Conservation (phyloP, 768 basidiomycete genomes). For the Clavaria fumosa region DNA sequence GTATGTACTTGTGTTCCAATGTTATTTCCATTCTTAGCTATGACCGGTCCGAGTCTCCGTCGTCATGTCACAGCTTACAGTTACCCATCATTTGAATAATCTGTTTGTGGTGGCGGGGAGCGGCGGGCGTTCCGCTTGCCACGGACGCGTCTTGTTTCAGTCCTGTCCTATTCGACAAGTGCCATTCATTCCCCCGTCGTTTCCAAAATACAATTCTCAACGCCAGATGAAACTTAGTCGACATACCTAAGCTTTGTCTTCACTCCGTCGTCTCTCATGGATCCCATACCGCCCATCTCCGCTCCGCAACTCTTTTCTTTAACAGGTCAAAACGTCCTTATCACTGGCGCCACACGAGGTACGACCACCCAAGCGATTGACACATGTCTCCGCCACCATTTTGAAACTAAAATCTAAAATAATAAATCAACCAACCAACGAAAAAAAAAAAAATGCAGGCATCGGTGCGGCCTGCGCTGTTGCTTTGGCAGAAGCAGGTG, state of each 20-base stretch:
- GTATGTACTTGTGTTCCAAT: too few relatives aligned
- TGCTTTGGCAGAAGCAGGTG: slow-evolving; percentile 34
- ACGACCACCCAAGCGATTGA: slow-evolving; percentile 6
- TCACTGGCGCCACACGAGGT: slow-evolving; percentile 75
- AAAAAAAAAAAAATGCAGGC: too few relatives aligned
- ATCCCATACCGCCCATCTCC: slow-evolving; percentile 33
- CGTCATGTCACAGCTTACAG: too few relatives aligned
- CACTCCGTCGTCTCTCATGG: slow-evolving; percentile 24
- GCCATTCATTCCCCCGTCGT: too few relatives aligned
- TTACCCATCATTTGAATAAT: too few relatives aligned
- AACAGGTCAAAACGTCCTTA: slow-evolving; percentile 48
- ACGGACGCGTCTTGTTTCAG: too few relatives aligned
- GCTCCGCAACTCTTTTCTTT: slow-evolving; percentile 52
- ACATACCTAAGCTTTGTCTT: not conserved
- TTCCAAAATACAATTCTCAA: not conserved
- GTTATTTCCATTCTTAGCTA: too few relatives aligned
- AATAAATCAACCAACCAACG: slow-evolving; percentile 12
- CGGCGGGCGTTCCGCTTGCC: too few relatives aligned
- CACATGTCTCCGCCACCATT: not conserved
- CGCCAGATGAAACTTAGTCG: not conserved
- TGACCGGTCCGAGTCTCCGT: too few relatives aligned
- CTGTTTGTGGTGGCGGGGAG: too few relatives aligned
- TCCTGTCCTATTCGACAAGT: too few relatives aligned
- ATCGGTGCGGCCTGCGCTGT: slow-evolving; percentile 38
- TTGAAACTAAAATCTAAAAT: slow-evolving; percentile 6